These are phyloP conservation scores for Saturnispora silvae DNA, from an alignment of 805 yeast species.

Conservation along the genomic window DNA sequence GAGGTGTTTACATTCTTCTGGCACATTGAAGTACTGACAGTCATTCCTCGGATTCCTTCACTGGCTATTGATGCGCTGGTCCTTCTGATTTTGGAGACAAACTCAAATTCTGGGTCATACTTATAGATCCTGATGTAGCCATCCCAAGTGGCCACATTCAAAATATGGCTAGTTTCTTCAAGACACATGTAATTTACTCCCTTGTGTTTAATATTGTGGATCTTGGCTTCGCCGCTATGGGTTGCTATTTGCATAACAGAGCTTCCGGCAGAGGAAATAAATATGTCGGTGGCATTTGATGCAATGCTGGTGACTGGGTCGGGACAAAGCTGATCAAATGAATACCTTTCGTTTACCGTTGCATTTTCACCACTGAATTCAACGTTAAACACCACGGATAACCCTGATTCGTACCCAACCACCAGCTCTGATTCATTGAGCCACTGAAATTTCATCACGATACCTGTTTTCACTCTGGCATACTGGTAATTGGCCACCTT, in stretches of 20 bases:
- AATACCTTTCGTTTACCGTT: slow-evolving; percentile 12
- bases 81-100: slow-evolving; percentile 19
- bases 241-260: slow-evolving; percentile 10
- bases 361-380: not conserved
- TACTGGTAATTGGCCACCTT: slow-evolving; percentile 14
- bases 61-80: slow-evolving; percentile 19
- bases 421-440: slow-evolving; percentile 25
- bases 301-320: slow-evolving; percentile 42
- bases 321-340: slow-evolving; percentile 34
- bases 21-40: slow-evolving; percentile 12
- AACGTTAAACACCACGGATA: slow-evolving; percentile 29
- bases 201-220: slow-evolving; percentile 25
- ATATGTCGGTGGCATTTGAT: slow-evolving; percentile 22
- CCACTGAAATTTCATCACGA: slow-evolving; percentile 50
- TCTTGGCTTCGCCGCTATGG: not conserved
- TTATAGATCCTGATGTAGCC: slow-evolving; percentile 31
- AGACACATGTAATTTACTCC: slow-evolving; percentile 27
- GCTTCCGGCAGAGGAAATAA: slow-evolving; percentile 42
- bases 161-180: slow-evolving; percentile 14
- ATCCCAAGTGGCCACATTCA: slow-evolving; percentile 42
- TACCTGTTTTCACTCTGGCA: slow-evolving; percentile 31
- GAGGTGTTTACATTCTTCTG: slow-evolving; percentile 12
- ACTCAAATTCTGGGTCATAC: slow-evolving; percentile 15
- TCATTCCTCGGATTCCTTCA: slow-evolving; percentile 1
- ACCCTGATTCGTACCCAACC: slow-evolving; percentile 73